Evolutionary conservation across 1,284 basidiomycete genomes (phyloP).

Genomic region (Irpex sp.): DNA sequence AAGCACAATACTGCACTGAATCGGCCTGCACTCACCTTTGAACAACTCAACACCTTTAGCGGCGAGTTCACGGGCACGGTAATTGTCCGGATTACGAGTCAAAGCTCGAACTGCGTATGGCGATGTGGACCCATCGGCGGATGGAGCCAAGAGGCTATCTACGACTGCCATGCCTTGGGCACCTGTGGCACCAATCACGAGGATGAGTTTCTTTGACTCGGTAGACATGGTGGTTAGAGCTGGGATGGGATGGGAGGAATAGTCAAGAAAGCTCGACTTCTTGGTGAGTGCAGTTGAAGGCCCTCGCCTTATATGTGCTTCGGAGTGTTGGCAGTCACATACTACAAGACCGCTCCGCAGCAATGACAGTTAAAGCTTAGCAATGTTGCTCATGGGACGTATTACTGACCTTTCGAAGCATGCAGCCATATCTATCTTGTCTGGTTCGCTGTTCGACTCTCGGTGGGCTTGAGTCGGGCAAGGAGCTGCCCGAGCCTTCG

Average conservation of each 20-base stretch:
- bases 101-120: constrained; percentile 45
- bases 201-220: constrained; percentile 35
- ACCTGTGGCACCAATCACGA: constrained; percentile 50
- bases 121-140: constrained; percentile 35
- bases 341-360: no score
- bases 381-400: no score
- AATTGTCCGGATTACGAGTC: constrained; percentile 38
- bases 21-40: no score
- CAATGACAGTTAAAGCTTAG: no score
- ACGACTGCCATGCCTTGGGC: constrained; percentile 46
- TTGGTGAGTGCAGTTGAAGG: not conserved
- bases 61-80: constrained; percentile 34
- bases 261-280: not conserved
- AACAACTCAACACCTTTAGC: constrained; percentile 40
- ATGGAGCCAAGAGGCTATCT: constrained; percentile 36
- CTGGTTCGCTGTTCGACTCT: no score
- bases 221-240: not conserved
- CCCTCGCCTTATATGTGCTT: no score
- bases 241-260: not conserved
- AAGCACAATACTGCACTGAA: not conserved
- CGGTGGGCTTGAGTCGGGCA: no score
- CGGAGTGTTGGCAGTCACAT: no score
- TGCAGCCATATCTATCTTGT: no score
- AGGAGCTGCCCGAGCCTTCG: no score
- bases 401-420: no score